phyloP scores from a whole-genome alignment of 805 yeast genomes.

The Cyberlindnera mrakii region DNA sequence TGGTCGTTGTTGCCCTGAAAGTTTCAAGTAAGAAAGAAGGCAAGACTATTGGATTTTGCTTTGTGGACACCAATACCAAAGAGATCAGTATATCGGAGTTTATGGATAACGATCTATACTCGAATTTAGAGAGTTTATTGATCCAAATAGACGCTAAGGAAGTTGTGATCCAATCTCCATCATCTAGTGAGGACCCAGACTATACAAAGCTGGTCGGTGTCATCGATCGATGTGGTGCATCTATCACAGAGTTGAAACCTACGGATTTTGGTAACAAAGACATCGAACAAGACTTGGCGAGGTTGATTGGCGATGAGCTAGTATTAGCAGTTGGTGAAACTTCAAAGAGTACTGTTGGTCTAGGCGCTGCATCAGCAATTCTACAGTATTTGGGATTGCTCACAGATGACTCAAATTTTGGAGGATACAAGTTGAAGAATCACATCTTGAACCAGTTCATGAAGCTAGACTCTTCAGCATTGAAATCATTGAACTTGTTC shows the following conservation, averaged over 20 bases:
- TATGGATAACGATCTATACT: conserved; percentile 78
- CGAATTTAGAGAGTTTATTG: conserved; percentile 78
- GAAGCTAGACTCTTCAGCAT: conserved; percentile 88
- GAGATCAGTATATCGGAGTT: conserved; percentile 72
- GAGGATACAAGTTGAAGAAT: conserved; percentile 49
- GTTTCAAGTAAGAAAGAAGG: conserved; percentile 28
- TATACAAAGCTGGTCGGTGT: conserved; percentile 61
- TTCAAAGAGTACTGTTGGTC: conserved; percentile 42
- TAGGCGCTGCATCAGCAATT: conserved; percentile 63
- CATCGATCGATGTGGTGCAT: conserved; percentile 72
- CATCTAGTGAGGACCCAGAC: conserved; percentile 42
- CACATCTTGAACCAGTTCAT: conserved; percentile 76
- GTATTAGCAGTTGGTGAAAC: conserved; percentile 51
- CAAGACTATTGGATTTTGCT: conserved; percentile 67
- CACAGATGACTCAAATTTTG: conserved; percentile 47
- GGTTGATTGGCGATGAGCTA: conserved; percentile 55
- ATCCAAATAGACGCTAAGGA: conserved; percentile 91
- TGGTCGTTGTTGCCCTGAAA: conserved; percentile 43
- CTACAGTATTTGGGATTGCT: conserved; percentile 62
- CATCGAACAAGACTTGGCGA: conserved; percentile 71
- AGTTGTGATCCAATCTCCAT: conserved; percentile 49
- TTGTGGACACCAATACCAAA: conserved; percentile 65
- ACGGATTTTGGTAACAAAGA: conserved; percentile 58
- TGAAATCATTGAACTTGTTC: conserved; percentile 80
- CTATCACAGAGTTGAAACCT: conserved; percentile 53